Conservation (phyloP, 768 basidiomycete species). For the Butyriboletus loyo region DNA sequence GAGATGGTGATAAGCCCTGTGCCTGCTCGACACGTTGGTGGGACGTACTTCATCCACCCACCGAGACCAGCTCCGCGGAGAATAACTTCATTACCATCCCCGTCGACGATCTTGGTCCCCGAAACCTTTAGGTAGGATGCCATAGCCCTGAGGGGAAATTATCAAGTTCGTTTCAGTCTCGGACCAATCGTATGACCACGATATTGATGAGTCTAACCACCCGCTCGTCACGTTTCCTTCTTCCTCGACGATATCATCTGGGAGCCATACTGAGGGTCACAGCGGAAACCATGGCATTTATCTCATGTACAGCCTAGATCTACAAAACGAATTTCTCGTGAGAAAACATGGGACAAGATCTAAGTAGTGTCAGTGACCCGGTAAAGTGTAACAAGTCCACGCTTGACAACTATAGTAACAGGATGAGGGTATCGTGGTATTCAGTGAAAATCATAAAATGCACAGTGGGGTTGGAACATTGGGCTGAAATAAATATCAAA, state of each 20-base stretch:
- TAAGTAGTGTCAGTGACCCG: constrained; percentile 20
- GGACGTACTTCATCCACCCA: constrained; percentile 81
- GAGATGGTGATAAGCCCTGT: constrained; percentile 3
- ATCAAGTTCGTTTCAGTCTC: constrained; percentile 1
- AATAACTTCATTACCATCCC: constrained; percentile 53
- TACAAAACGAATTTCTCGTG: constrained; percentile 20
- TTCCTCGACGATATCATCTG: neutral
- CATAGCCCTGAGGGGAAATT: constrained; percentile 8
- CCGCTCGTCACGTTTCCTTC: constrained; percentile 8
- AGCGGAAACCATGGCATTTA: neutral
- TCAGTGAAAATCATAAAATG: constrained; percentile 28
- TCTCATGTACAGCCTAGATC: constrained; percentile 14
- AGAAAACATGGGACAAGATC: constrained; percentile 8
- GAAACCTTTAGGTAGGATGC: constrained; percentile 50
- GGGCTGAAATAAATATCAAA: constrained; percentile 30
- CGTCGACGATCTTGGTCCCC: constrained; percentile 60
- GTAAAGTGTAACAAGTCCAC: constrained; percentile 20
- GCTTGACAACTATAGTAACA: constrained; percentile 27
- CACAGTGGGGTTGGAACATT: constrained; percentile 29
- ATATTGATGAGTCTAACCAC: constrained; percentile 1
- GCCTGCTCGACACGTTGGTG: constrained; percentile 5
- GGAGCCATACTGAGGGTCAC: neutral
- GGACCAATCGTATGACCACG: neutral
- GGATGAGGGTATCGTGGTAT: constrained; percentile 36
- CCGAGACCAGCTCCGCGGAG: constrained; percentile 76